phyloP scores from a whole-genome alignment of 2,329 filamentous ascomycete species.

The Pseudogymnoascus sp. region DNA sequence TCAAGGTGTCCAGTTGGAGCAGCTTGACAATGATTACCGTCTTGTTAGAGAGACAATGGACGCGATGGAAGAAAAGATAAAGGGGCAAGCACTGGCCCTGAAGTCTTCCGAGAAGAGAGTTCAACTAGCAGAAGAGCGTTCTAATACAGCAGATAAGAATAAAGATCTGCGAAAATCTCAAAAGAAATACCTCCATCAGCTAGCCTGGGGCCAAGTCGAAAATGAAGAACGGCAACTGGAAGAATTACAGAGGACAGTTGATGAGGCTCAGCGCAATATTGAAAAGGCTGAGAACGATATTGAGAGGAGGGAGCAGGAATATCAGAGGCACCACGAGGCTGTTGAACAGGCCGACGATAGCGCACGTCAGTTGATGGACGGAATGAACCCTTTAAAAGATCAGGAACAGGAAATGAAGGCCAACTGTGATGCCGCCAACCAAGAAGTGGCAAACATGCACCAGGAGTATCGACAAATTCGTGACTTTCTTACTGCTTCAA shows the following conservation, averaged over 20 bases:
- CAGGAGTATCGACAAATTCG: constrained; percentile 59
- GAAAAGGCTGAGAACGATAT: constrained; percentile 37
- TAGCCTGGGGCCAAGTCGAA: constrained; percentile 82
- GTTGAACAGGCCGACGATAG: constrained; percentile 29
- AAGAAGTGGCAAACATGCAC: constrained; percentile 45
- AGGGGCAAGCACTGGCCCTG: constrained; percentile 55
- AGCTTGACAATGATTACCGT: constrained; percentile 84
- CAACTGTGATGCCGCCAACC: constrained; percentile 45
- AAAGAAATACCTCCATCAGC: constrained; percentile 52
- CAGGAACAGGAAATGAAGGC: constrained; percentile 40
- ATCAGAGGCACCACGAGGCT: constrained; percentile 25
- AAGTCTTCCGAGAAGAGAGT: constrained; percentile 47
- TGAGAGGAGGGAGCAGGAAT: constrained; percentile 38
- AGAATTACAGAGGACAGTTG: constrained; percentile 31
- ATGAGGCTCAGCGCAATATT: constrained; percentile 31
- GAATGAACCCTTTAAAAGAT: constrained; percentile 37
- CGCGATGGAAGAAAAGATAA: constrained; percentile 56
- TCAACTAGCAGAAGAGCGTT: constrained; percentile 55
- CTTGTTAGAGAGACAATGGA: constrained; percentile 74
- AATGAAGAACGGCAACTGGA: constrained; percentile 56
- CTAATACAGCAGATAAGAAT: constrained; percentile 58
- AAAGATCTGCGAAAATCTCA: constrained; percentile 55
- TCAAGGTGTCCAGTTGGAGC: constrained; percentile 86
- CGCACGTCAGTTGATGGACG: constrained; percentile 17
- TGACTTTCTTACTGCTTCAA: constrained; percentile 45